Conservation (phyloP, 2,329 filamentous ascomycete species). For the Monascus ruber region DNA sequence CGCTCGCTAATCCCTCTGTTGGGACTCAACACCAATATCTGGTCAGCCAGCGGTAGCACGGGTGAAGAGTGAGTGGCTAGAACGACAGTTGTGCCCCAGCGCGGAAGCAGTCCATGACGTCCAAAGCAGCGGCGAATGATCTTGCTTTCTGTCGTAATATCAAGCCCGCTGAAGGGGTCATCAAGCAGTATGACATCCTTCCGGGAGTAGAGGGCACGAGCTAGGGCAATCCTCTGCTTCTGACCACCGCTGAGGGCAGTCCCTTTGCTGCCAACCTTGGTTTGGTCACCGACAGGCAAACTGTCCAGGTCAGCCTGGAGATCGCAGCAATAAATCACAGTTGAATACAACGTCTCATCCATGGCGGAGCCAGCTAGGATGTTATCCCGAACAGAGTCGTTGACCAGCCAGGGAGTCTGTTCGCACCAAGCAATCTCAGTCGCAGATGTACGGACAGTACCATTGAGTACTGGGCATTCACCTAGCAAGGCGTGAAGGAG, state of each 20-base stretch:
- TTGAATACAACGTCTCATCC: slow-evolving; percentile 19
- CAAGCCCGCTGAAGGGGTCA: slow-evolving; percentile 36
- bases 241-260: slow-evolving; percentile 36
- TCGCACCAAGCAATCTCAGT: slow-evolving; percentile 10
- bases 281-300: slow-evolving; percentile 19
- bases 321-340: slow-evolving; percentile 14
- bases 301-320: slow-evolving; percentile 18
- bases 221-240: slow-evolving; percentile 34
- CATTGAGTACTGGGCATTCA: slow-evolving; percentile 10
- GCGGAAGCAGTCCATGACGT: slow-evolving; percentile 25
- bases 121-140: slow-evolving; percentile 32
- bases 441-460: not conserved
- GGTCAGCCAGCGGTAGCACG: too few species aligned
- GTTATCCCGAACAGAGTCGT: slow-evolving; percentile 11
- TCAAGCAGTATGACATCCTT: slow-evolving; percentile 33
- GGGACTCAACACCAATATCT: too few species aligned
- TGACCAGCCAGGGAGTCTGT: slow-evolving; percentile 12
- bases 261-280: slow-evolving; percentile 31
- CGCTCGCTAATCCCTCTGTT: too few species aligned
- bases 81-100: slow-evolving; percentile 20
- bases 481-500: slow-evolving; percentile 24
- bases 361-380: slow-evolving; percentile 14
- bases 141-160: slow-evolving; percentile 29
- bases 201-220: slow-evolving; percentile 34
- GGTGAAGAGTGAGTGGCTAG: slow-evolving; percentile 10